Percentiles rank a stretch among this genome's conserved stretches.
Conservation (phyloP, 306 rosid genomes). For the Quercus bicolor region DNA sequence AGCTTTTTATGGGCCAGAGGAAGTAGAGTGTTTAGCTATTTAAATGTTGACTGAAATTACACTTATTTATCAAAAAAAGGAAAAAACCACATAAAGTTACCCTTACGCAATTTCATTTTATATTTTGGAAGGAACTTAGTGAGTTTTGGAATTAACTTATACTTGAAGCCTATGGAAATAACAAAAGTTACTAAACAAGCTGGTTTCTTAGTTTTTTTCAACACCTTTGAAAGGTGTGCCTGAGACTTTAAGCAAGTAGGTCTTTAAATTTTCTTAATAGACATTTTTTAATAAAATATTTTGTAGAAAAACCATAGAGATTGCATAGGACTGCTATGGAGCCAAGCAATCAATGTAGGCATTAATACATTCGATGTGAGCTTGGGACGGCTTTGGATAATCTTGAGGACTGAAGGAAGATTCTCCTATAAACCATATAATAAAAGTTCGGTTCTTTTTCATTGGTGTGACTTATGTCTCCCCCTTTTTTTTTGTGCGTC, state of each 20-base stretch:
- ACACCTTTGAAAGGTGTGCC: not conserved
- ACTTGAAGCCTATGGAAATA: not conserved
- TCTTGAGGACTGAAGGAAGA: too few relatives aligned
- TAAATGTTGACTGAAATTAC: not conserved
- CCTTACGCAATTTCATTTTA: constrained; percentile 11
- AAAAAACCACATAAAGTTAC: not conserved
- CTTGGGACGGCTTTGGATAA: too few relatives aligned
- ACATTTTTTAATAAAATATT: too few relatives aligned
- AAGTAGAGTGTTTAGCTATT: not conserved
- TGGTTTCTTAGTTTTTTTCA: not conserved
- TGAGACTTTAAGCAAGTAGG: not conserved
- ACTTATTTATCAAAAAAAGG: too few relatives aligned
- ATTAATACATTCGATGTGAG: too few relatives aligned
- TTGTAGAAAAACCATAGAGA: too few relatives aligned
- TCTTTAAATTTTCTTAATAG: not conserved
- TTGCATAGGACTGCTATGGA: too few relatives aligned
- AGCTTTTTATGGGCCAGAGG: not conserved
- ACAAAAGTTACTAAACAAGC: not conserved
- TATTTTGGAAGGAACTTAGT: constrained; percentile 3
- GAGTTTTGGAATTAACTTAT: not conserved
- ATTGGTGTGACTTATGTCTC: too few relatives aligned
- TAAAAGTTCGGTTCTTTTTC: too few relatives aligned
- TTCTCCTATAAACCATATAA: too few relatives aligned
- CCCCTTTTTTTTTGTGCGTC: too few relatives aligned
- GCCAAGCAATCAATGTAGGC: too few relatives aligned